Conservation (phyloP, 148 eudicot species). For the Camellia japonica region DNA sequence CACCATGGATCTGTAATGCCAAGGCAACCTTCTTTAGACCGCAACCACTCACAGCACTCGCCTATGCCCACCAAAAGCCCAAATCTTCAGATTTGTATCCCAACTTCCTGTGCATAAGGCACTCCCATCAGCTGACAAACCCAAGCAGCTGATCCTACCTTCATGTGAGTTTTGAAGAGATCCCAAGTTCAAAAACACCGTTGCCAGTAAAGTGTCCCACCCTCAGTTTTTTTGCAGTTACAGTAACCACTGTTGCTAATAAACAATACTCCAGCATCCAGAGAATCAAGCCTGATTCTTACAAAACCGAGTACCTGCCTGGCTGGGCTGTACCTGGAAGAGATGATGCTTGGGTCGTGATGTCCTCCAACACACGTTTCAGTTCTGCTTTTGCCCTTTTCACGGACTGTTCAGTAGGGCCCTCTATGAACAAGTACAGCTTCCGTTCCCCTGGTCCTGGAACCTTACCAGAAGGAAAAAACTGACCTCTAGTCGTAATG, state of each 20-base stretch:
- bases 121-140: conserved; percentile 97
- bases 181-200: conserved; percentile 86
- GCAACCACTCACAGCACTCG: conserved; percentile 40
- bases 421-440: conserved; percentile 70
- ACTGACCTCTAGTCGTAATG: conserved; percentile 70
- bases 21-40: not conserved
- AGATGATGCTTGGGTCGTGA: conserved; percentile 55
- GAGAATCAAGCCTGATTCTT: conserved; percentile 10
- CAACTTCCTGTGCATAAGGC: conserved; percentile 99
- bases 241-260: too few species aligned
- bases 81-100: conserved; percentile 89
- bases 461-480: conserved; percentile 58
- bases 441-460: conserved; percentile 66
- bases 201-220: too few species aligned
- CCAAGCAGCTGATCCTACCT: conserved; percentile 76
- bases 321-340: conserved; percentile 73
- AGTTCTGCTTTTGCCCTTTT: conserved; percentile 68
- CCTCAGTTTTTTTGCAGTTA: too few species aligned
- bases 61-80: conserved; percentile 88
- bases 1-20: not conserved
- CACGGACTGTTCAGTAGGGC: conserved; percentile 68
- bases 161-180: conserved; percentile 77
- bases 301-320: conserved; percentile 68
- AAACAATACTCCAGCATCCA: conserved; percentile 2
- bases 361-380: conserved; percentile 72